These are phyloP conservation scores for Eucalyptus lansdowneana DNA, from an alignment of 345 rosid species.

Conservation along the genomic window DNA sequence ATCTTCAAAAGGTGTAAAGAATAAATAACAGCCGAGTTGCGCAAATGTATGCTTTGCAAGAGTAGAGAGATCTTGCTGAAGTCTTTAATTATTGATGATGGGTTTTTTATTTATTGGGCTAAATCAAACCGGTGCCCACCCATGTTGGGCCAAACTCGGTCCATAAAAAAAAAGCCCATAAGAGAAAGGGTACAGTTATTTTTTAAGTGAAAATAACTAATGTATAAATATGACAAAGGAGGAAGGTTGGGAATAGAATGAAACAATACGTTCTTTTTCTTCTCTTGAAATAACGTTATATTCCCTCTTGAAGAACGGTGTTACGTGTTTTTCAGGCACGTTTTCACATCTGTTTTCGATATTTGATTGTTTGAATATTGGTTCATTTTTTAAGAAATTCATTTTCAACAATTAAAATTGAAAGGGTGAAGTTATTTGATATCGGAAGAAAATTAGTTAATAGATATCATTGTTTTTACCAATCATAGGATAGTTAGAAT, in stretches of 20 bases:
- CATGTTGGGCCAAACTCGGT: too few species aligned
- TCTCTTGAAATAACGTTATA: too few species aligned
- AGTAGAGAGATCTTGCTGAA: background rate
- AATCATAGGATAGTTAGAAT: background rate
- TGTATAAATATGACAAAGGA: too few species aligned
- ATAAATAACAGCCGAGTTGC: background rate
- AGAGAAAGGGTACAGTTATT: fast-evolving
- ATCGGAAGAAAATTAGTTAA: too few species aligned
- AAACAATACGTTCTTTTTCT: too few species aligned
- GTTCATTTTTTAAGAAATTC: fast-evolving
- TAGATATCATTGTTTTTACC: background rate
- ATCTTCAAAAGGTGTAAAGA: background rate
- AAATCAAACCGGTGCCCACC: too few species aligned
- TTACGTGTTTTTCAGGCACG: fast-evolving
- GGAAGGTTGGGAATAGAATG: too few species aligned
- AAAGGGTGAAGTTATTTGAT: background rate
- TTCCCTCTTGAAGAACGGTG: fast-evolving
- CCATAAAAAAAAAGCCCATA: too few species aligned
- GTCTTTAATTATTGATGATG: background rate
- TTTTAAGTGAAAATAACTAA: fast-evolving
- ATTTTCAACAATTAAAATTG: fast-evolving
- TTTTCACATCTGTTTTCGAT: fast-evolving
- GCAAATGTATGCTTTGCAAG: background rate
- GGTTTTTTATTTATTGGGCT: too few species aligned
- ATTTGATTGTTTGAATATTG: fast-evolving